These are phyloP conservation scores for Eruca vesicaria DNA, from an alignment of 441 rosid genomes.

Conservation along the genomic window DNA sequence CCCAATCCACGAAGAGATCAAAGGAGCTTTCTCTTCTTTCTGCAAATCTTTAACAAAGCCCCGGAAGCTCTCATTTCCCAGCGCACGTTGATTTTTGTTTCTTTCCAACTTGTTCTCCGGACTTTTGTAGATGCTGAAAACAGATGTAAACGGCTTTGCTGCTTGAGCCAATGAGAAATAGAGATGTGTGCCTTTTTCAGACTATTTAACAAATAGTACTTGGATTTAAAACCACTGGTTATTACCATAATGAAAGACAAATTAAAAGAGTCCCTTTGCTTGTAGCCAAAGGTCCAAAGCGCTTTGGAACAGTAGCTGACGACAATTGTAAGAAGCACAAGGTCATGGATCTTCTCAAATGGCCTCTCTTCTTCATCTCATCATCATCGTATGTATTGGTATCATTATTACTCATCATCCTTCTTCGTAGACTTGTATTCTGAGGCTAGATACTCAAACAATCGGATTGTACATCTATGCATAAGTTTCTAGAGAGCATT, in stretches of 20 bases:
- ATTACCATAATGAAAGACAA: neutral
- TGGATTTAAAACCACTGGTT: neutral
- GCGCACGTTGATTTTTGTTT: neutral
- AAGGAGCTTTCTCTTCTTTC: constrained; percentile 72
- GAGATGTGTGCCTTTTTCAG: neutral
- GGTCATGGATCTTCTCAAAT: neutral
- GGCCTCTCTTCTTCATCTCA: neutral
- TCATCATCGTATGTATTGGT: neutral
- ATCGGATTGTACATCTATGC: neutral
- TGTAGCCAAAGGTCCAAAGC: neutral
- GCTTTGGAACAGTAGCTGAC: neutral
- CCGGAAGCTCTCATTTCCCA: constrained; percentile 9
- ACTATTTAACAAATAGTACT: neutral
- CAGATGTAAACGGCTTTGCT: neutral
- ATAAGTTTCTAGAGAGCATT: neutral
- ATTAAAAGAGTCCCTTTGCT: neutral
- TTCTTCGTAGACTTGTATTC: neutral
- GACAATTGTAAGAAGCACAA: neutral
- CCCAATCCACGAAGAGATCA: constrained; percentile 65
- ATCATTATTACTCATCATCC: neutral
- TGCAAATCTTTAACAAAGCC: constrained; percentile 55
- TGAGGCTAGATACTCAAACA: neutral
- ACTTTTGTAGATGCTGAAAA: neutral
- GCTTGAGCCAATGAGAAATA: neutral
- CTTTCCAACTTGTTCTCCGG: neutral